These are phyloP conservation scores for Lagenidium giganteum DNA, from an alignment of 352 stramenopile genomes.

Conservation along the genomic window DNA sequence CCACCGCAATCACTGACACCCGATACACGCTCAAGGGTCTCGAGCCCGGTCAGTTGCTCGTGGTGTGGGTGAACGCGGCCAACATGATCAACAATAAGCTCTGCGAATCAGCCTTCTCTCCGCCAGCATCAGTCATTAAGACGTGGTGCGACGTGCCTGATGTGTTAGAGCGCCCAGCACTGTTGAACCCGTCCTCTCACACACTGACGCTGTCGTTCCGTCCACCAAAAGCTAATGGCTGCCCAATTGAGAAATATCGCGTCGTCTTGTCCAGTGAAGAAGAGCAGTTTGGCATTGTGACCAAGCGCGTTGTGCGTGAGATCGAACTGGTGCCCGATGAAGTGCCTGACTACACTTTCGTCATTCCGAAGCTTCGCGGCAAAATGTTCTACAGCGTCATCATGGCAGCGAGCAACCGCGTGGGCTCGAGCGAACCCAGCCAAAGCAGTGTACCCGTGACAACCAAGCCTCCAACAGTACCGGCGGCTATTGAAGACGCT, in stretches of 20 bases:
- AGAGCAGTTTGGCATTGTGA: conserved; percentile 47
- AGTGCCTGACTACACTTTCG: conserved; percentile 16
- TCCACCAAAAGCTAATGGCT: conserved; percentile 44
- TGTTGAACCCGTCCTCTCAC: conserved; percentile 29
- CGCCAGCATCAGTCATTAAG: conserved; percentile 18
- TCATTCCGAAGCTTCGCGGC: conserved; percentile 30
- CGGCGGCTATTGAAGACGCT: conserved; percentile 21
- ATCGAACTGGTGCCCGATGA: conserved; percentile 20
- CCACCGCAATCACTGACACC: conserved; percentile 44
- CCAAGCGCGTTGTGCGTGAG: conserved; percentile 33
- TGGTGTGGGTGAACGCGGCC: conserved; percentile 45
- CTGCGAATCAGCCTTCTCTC: conserved; percentile 36
- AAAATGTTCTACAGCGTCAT: conserved; percentile 41
- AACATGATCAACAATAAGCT: conserved; percentile 63
- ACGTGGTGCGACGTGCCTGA: conserved; percentile 56
- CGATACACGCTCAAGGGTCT: conserved; percentile 34
- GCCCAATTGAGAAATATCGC: conserved; percentile 37
- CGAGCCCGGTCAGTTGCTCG: conserved; percentile 27
- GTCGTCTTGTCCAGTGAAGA: conserved; percentile 47
- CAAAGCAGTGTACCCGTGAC: conserved; percentile 22
- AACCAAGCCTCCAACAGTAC: conserved; percentile 34
- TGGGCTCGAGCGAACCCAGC: conserved; percentile 39
- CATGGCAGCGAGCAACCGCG: conserved; percentile 35
- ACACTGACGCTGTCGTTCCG: conserved; percentile 31
- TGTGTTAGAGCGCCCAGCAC: conserved; percentile 10